phyloP scores from a whole-genome alignment of 495 filamentous ascomycete species.

The Hypoxylon perforatum region DNA sequence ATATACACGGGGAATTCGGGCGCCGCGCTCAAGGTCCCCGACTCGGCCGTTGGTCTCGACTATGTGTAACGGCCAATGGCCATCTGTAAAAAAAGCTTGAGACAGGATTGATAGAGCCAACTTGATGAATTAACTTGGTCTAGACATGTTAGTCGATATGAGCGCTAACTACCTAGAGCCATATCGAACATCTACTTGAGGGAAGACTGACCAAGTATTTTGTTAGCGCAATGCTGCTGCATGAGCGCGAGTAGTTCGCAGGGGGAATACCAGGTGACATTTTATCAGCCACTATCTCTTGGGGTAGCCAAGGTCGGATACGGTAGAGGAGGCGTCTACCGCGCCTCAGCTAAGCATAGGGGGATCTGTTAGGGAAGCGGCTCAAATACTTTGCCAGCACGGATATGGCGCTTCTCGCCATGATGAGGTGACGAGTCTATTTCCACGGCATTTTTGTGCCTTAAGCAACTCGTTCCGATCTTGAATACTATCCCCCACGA shows the following conservation, averaged over 20 bases:
- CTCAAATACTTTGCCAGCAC: slow-evolving; percentile 11
- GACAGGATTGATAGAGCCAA: neutral
- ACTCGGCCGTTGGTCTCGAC: slow-evolving; percentile 10
- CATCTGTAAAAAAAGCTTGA: neutral
- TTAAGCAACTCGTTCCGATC: slow-evolving; percentile 9
- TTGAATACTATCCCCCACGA: slow-evolving; percentile 38
- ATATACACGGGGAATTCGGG: slow-evolving; percentile 11
- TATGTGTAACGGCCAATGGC: slow-evolving; percentile 2
- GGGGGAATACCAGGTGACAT: neutral
- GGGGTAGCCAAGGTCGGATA: neutral
- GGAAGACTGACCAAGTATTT: neutral
- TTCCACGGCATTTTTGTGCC: slow-evolving; percentile 6
- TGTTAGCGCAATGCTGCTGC: neutral
- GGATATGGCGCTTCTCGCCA: neutral
- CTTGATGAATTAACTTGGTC: neutral
- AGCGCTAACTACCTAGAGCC: neutral
- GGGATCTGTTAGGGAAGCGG: slow-evolving; percentile 3
- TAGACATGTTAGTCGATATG: neutral
- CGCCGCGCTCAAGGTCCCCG: neutral
- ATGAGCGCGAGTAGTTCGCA: slow-evolving; percentile 8
- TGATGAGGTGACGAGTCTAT: slow-evolving; percentile 26
- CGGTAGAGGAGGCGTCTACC: slow-evolving; percentile 1
- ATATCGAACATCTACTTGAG: neutral
- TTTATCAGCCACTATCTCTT: slow-evolving; percentile 3
- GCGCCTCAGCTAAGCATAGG: neutral